Base-by-base conservation (phyloP, 2,329 filamentous ascomycete species). In the Fusarium acutatum region DNA sequence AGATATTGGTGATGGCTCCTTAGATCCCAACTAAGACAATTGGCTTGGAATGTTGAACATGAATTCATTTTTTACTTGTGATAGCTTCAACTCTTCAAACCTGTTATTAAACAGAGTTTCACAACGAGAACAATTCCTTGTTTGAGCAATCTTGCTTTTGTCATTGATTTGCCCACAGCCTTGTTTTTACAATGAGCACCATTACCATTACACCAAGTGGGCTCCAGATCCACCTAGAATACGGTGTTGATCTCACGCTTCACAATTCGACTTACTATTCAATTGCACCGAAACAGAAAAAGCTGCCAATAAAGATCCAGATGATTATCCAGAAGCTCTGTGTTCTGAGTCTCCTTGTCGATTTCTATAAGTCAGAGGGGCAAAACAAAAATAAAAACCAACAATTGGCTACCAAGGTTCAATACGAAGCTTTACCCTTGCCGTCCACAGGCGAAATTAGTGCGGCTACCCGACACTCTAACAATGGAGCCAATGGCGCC, bases 91-190 rank as follows among this genome's bases (percentile, higher is more conserved):
- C 6, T 13, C 8, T 28, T 5, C 0, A 18, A 28, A 2, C 24
- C 0, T 0, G 13, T n/a, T 13, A 0, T 14, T 1, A 18, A 38
- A 28, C 18, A 37, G 14, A 13, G 14, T 37, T 14, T n/a, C 7
- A n/a, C 24, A 1, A 17, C 49, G 3, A 26, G 0, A 17, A 35
- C 2, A 20, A 37, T 22, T 12, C 3, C 0, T 6, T 35, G 9
- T 50, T 50, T 18, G 8, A 14, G 49, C 1, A 34, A 20, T 1
- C 30, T 22, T 26, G 4, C 13, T 7, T 15, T 22, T 28, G 6
- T 12, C 10, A 8, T 17, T 5, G 18, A 17, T 37, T 22, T 13
- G 13, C 9, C 13, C 6, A 17, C 24, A 35, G 32, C 32, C 34
- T 53, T 22, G 3, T 37, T 37, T 37, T n/a, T 20, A 9, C 20